A percentile compares a stretch with the other conserved stretches of the same genome.
These are phyloP conservation scores for Yueomyces sp. DNA, from an alignment of 1,139 yeast species.

Conservation along the genomic window DNA sequence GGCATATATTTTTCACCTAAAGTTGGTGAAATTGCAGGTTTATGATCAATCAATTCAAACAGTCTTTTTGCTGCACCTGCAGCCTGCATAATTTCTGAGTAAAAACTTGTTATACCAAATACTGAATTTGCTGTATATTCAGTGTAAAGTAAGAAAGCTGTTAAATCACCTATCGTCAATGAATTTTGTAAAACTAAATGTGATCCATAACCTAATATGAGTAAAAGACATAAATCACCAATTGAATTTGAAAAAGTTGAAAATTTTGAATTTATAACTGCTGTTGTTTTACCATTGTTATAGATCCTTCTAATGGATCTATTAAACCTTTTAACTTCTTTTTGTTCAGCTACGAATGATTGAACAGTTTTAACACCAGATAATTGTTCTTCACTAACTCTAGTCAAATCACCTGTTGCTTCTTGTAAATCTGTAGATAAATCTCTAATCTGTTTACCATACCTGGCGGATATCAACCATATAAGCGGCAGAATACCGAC, in stretches of 20 bases:
- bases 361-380: slow-evolving; percentile 82
- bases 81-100: slow-evolving; percentile 91
- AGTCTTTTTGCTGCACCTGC: slow-evolving; percentile 91
- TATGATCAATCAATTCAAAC: slow-evolving; percentile 72
- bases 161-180: slow-evolving; percentile 75
- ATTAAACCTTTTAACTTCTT: slow-evolving; percentile 50
- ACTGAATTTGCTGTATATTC: slow-evolving; percentile 86
- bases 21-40: slow-evolving; percentile 55
- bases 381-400: slow-evolving; percentile 83
- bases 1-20: slow-evolving; percentile 35
- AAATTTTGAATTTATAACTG: slow-evolving; percentile 62
- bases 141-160: slow-evolving; percentile 89
- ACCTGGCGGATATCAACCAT: slow-evolving; percentile 56
- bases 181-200: slow-evolving; percentile 58
- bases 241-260: slow-evolving; percentile 67
- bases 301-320: slow-evolving; percentile 64
- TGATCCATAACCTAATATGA: slow-evolving; percentile 72
- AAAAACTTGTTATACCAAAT: slow-evolving; percentile 80
- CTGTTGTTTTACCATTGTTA: slow-evolving; percentile 66
- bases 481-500: slow-evolving; percentile 75
- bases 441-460: slow-evolving; percentile 68
- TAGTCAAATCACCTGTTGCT: slow-evolving; percentile 74
- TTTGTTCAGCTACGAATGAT: slow-evolving; percentile 74
- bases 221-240: slow-evolving; percentile 69
- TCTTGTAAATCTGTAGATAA: slow-evolving; percentile 72